Evolutionary conservation across 139 green algal genomes (phyloP), one percentile per base, ranked within the genome.

Genomic region (Ostreobium quekettii): DNA sequence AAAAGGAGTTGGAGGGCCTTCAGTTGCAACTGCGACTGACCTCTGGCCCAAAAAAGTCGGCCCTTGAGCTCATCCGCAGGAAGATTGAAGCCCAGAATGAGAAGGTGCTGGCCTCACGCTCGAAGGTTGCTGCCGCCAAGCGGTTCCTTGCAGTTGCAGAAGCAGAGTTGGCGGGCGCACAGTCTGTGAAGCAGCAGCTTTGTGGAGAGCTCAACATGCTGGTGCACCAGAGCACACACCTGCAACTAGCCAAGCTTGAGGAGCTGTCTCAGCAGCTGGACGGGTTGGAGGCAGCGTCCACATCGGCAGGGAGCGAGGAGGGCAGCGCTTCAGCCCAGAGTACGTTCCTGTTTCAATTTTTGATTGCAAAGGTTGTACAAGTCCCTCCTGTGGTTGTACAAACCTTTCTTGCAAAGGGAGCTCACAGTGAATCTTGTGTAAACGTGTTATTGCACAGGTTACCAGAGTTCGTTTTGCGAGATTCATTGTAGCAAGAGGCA

Each of bases 121-220:
- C 42, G 42, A 53, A 19, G 42, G n/a, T n/a, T n/a, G n/a, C n/a
- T n/a, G n/a, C 15, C 22, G 1, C 39, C 24, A 4, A 60, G 42
- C 47, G 73, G 73, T 67, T 71, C 15, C 36, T 59, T n/a, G 66
- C 73, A 26, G 48, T 53, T 4, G 39, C 66, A 39, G 74, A 79
- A 30, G 73, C 72, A 29, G 60, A 68, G 36, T 72, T 87, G 53
- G 48, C 48, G 38, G 8, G 4, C 0, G 80, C 84, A 70, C 75
- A 89, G 64, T 56, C 33, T 15, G 64, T 49, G 4, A 89, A 89
- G 65, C 67, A 86, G 2, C 74, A 75, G 67, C 71, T 89, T 66
- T 85, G 78, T 60, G 36, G 64, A 15, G 83, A 89, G 73, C 77
- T 89, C 3, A 85, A 82, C 49, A 65, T 77, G 71, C 71, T 87